These are phyloP conservation scores for Backusella tarrabulga DNA, from an alignment of 192 early-diverging fungal species.

Conservation along the genomic window DNA sequence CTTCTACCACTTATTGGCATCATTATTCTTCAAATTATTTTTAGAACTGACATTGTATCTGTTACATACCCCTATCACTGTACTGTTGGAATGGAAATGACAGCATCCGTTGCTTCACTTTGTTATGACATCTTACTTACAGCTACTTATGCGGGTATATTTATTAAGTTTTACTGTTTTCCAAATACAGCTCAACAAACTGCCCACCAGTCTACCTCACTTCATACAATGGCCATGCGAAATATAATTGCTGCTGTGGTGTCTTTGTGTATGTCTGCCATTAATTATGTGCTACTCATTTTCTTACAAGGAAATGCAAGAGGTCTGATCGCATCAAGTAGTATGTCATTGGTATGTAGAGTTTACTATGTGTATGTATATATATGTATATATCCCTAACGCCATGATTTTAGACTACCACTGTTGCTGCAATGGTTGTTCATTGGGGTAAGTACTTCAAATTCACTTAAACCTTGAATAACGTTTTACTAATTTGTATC, in stretches of 20 bases:
- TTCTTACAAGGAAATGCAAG: conserved; percentile 36
- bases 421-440: conserved; percentile 8
- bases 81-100: conserved; percentile 13
- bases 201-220: conserved; percentile 20
- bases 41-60: conserved; percentile 14
- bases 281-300: conserved; percentile 38
- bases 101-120: conserved; percentile 16
- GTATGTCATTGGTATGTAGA: conserved; percentile 33
- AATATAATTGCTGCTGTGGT: conserved; percentile 38
- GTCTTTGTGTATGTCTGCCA: conserved; percentile 31
- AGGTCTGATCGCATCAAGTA: conserved; percentile 42
- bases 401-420: background rate
- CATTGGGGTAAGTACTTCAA: conserved; percentile 18
- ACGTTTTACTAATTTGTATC: background rate
- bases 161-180: conserved; percentile 14
- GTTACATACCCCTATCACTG: conserved; percentile 29
- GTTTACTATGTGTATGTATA: background rate
- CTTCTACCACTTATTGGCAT: conserved; percentile 33
- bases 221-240: conserved; percentile 34
- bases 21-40: conserved; percentile 30
- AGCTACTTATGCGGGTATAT: conserved; percentile 5
- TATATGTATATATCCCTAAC: background rate
- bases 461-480: background rate
- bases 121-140: conserved; percentile 26
- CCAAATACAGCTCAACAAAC: conserved; percentile 28